Conservation (phyloP, 2,329 filamentous ascomycete species). For the Pseudogymnoascus sp. region DNA sequence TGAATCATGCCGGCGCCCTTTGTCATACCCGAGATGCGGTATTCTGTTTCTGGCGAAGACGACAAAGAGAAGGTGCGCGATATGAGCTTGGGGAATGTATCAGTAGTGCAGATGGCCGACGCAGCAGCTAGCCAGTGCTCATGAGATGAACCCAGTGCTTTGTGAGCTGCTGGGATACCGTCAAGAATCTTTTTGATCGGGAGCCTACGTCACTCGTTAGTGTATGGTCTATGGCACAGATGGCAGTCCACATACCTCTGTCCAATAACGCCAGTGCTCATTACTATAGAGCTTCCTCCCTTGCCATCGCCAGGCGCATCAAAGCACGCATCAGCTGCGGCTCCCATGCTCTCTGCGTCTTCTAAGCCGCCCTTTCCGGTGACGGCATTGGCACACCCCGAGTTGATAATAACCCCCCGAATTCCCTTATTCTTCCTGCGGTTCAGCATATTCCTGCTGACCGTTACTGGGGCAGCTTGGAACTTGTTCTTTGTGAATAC, state of each 20-base stretch:
- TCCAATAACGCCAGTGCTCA: constrained; percentile 97
- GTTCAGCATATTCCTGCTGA: constrained; percentile 66
- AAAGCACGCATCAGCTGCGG: constrained; percentile 63
- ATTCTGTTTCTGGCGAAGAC: constrained; percentile 65
- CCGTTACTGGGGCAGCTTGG: constrained; percentile 88
- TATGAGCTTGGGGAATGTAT: constrained; percentile 94
- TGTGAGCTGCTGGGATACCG: constrained; percentile 70
- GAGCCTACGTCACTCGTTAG: constrained; percentile 43
- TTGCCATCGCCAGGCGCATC: constrained; percentile 37
- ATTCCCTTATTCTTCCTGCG: constrained; percentile 61
- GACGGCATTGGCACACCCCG: constrained; percentile 93
- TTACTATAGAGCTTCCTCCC: constrained; percentile 69
- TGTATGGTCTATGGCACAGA: constrained; percentile 13
- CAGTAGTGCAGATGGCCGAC: constrained; percentile 92
- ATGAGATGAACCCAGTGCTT: constrained; percentile 65
- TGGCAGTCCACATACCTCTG: constrained; percentile 53
- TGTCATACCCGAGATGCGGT: constrained; percentile 86
- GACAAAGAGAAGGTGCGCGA: constrained; percentile 79
- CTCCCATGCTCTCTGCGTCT: constrained; percentile 79
- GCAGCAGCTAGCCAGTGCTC: constrained; percentile 81
- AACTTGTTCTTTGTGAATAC: constrained; percentile 99
- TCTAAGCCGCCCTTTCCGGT: constrained; percentile 84
- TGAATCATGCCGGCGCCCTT: constrained; percentile 99
- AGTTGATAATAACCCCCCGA: constrained; percentile 82
- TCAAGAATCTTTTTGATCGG: constrained; percentile 85